These are phyloP conservation scores for Juglanconis oblonga DNA, from an alignment of 2,329 filamentous ascomycete genomes.

Conservation along the genomic window DNA sequence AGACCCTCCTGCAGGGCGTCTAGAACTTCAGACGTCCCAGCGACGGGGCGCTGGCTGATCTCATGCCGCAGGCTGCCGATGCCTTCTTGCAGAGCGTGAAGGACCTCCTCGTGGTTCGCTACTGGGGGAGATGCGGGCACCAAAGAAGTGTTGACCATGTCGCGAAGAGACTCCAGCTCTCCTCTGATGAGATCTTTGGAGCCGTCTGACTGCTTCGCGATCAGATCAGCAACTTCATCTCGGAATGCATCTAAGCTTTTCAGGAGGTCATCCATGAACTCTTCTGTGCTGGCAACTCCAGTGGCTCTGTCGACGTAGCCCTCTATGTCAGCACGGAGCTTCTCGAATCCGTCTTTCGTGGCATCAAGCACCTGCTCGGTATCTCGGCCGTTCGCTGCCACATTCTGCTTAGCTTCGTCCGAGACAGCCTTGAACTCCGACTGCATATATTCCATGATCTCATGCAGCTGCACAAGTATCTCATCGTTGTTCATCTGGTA, in stretches of 20 bases:
- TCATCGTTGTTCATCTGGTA: constrained; percentile 42
- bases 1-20: constrained; percentile 89
- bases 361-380: constrained; percentile 87
- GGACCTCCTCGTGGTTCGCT: constrained; percentile 59
- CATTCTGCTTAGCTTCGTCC: constrained; percentile 71
- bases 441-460: constrained; percentile 61
- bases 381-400: constrained; percentile 73
- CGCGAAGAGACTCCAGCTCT: constrained; percentile 79
- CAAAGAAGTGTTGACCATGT: constrained; percentile 69
- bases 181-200: constrained; percentile 71
- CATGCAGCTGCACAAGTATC: constrained; percentile 55
- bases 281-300: constrained; percentile 69
- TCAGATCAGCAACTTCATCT: constrained; percentile 64
- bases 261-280: constrained; percentile 69
- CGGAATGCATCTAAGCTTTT: constrained; percentile 65
- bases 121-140: constrained; percentile 52
- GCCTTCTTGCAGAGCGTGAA: constrained; percentile 68
- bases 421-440: constrained; percentile 59
- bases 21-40: constrained; percentile 81
- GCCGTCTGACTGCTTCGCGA: constrained; percentile 44
- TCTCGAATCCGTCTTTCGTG: constrained; percentile 82
- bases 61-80: constrained; percentile 74
- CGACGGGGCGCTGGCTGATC: constrained; percentile 60
- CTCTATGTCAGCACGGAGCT: constrained; percentile 76
- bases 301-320: constrained; percentile 72